Evolutionary conservation across 1,139 yeast genomes (phyloP).

Genomic region (Hanseniaspora sp.): DNA sequence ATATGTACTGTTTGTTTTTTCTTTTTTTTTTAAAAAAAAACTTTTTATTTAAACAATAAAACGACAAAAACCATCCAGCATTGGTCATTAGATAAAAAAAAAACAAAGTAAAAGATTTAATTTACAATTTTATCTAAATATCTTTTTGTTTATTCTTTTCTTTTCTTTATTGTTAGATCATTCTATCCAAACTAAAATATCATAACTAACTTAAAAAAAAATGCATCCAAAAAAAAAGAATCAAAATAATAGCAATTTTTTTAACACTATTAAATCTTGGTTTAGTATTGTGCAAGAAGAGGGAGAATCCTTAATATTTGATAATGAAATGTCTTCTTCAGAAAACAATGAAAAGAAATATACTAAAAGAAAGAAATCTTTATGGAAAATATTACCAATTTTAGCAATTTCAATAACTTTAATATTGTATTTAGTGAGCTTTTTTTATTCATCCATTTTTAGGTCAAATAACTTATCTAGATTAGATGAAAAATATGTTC

Average conservation of each 20-base stretch:
- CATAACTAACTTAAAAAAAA: not conserved
- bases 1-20: no score
- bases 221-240: constrained; percentile 9
- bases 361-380: not conserved
- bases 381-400: constrained; percentile 4
- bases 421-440: not conserved
- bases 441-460: not conserved
- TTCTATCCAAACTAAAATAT: no score
- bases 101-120: no score
- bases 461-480: not conserved
- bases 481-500: constrained; percentile 18
- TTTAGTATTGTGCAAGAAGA: constrained; percentile 7
- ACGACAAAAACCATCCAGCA: no score
- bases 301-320: constrained; percentile 6
- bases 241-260: not conserved
- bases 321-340: constrained; percentile 14
- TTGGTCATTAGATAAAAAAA: no score
- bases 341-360: not conserved
- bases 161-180: no score
- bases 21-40: no score
- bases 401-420: not conserved
- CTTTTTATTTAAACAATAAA: no score
- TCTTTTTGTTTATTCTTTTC: no score
- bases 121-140: no score
- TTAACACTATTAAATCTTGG: not conserved